These are phyloP conservation scores for Volvariella surrecta DNA, from an alignment of 1,284 basidiomycete genomes.

Conservation along the genomic window DNA sequence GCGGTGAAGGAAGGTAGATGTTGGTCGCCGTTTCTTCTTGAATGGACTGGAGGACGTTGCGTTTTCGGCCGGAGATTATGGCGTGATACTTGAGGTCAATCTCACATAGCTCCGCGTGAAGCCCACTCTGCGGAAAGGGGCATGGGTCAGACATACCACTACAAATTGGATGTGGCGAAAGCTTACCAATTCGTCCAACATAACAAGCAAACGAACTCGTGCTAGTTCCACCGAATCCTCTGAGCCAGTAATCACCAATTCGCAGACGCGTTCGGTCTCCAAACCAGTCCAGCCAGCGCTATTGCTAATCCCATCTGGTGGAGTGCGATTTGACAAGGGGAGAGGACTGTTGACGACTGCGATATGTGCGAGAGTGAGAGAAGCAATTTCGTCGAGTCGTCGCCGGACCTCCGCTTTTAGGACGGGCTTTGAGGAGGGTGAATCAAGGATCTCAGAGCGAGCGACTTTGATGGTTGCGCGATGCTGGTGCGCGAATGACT, in stretches of 20 bases:
- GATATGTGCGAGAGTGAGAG: constrained; percentile 82
- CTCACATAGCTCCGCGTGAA: constrained; percentile 87
- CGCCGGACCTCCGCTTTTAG: constrained; percentile 85
- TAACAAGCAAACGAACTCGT: constrained; percentile 82
- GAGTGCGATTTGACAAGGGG: constrained; percentile 60
- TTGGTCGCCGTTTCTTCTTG: constrained; percentile 98
- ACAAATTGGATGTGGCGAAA: constrained; percentile 12
- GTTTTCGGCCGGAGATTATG: constrained; percentile 88
- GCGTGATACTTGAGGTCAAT: constrained; percentile 94
- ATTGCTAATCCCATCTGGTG: constrained; percentile 68
- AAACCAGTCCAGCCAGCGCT: constrained; percentile 79
- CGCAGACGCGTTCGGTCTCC: constrained; percentile 89
- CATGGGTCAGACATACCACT: constrained; percentile 8
- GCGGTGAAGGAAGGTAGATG: constrained; percentile 88
- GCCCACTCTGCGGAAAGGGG: constrained; percentile 52
- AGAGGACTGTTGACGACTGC: constrained; percentile 80
- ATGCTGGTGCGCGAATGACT: constrained; percentile 39
- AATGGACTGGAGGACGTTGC: constrained; percentile 82
- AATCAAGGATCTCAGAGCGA: constrained; percentile 88
- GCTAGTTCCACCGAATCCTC: constrained; percentile 90
- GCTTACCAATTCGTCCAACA: constrained; percentile 90
- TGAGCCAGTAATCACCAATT: constrained; percentile 83
- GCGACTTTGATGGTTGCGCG: constrained; percentile 84
- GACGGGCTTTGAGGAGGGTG: constrained; percentile 70
- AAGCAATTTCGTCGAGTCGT: constrained; percentile 88